Evolutionary conservation across 805 yeast genomes (phyloP).

Genomic region (Nakazawaea sp.): DNA sequence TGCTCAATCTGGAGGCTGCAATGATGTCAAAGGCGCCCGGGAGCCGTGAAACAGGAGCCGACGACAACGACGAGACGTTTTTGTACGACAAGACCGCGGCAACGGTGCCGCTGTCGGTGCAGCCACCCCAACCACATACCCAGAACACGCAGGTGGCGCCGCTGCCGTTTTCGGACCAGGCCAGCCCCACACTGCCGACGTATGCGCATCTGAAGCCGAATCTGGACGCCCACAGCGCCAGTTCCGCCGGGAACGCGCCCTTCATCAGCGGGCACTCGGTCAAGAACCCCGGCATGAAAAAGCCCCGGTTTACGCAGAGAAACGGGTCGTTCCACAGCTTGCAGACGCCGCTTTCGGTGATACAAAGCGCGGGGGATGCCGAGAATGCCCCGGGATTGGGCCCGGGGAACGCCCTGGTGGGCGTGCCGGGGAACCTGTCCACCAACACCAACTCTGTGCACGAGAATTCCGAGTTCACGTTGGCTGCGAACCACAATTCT

Average conservation of each 20-base stretch:
- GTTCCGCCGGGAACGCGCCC: no score
- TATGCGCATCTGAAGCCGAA: no score
- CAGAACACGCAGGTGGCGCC: no score
- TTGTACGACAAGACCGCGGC: constrained; percentile 68
- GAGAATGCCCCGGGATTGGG: background rate
- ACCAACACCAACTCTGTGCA: background rate
- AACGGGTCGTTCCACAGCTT: constrained; percentile 7
- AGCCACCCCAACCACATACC: no score
- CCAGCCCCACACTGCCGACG: no score
- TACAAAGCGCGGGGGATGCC: background rate
- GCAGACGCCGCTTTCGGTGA: background rate
- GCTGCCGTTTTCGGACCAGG: no score
- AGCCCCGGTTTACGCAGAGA: constrained; percentile 8
- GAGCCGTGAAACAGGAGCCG: background rate
- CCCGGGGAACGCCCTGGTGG: background rate
- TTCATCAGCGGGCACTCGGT: constrained; percentile 7
- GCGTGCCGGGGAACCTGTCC: no score
- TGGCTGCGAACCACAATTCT: background rate
- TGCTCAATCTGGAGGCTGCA: background rate
- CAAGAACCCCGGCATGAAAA: constrained; percentile 1
- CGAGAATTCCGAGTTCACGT: background rate
- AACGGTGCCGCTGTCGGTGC: constrained; percentile 1
- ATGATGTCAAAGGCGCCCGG: no score
- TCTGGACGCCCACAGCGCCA: no score
- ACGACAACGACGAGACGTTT: constrained; percentile 88